These are phyloP conservation scores for Ogataea neopini DNA, from an alignment of 805 yeast genomes.

Conservation along the genomic window DNA sequence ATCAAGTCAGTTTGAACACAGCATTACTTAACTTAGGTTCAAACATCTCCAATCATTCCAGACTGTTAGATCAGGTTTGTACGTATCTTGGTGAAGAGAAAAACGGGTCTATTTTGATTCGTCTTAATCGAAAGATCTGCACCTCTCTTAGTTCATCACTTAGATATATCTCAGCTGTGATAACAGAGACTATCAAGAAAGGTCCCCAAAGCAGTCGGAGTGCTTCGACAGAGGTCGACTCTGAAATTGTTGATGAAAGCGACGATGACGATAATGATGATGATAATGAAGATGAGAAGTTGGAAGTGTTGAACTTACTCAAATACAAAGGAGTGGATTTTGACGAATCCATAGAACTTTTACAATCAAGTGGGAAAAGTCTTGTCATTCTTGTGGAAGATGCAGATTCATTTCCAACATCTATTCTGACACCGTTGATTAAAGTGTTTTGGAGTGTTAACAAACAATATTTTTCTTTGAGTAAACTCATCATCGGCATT, in stretches of 20 bases:
- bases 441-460: constrained; percentile 27
- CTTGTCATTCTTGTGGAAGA: constrained; percentile 36
- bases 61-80: constrained; percentile 33
- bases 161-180: constrained; percentile 35
- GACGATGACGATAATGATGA: constrained; percentile 16
- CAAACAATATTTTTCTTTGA: constrained; percentile 12
- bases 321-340: constrained; percentile 25
- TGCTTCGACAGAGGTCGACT: constrained; percentile 8
- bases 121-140: constrained; percentile 40
- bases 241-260: constrained; percentile 11
- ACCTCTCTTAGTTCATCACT: constrained; percentile 39
- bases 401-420: constrained; percentile 36
- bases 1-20: constrained; percentile 31
- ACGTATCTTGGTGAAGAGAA: constrained; percentile 17
- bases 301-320: constrained; percentile 5
- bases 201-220: constrained; percentile 8
- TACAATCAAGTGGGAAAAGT: constrained; percentile 13
- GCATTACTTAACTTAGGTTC: constrained; percentile 44
- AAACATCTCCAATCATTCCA: constrained; percentile 42
- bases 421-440: constrained; percentile 27
- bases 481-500: constrained; percentile 34
- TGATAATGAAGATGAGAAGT: constrained; percentile 6
- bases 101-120: constrained; percentile 27
- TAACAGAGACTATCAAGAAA: constrained; percentile 13
- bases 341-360: constrained; percentile 25